These are phyloP conservation scores for Euphorbia lathyris DNA, from an alignment of 345 rosid species.

Conservation along the genomic window DNA sequence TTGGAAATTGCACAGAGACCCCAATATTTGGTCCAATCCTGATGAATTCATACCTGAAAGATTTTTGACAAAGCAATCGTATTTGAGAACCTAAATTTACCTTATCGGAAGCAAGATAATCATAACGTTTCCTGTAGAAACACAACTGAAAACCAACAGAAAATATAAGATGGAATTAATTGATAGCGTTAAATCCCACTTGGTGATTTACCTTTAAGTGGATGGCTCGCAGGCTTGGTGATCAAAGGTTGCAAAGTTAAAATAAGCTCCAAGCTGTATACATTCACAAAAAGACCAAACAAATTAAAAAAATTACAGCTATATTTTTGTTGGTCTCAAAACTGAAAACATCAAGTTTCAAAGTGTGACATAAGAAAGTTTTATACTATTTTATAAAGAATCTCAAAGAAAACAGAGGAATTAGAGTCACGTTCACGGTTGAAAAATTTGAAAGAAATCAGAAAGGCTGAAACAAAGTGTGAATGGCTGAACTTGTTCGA, in stretches of 20 bases:
- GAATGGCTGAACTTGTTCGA: conserved; percentile 19
- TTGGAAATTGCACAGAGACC: no score
- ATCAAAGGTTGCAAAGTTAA: conserved; percentile 28
- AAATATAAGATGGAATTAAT: no score
- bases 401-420: no score
- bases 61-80: no score
- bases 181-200: no score
- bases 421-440: background rate
- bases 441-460: no score
- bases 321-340: background rate
- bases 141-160: no score
- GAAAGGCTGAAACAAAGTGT: conserved; percentile 13
- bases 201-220: conserved; percentile 28
- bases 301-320: background rate
- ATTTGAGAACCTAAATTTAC: no score
- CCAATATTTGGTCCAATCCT: no score
- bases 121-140: no score
- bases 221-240: conserved; percentile 23
- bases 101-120: no score
- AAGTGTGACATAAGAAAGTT: background rate
- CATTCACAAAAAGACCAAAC: background rate
- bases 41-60: no score
- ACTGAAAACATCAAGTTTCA: background rate
- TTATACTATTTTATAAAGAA: background rate
- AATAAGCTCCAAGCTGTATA: conserved; percentile 32